Conservation (phyloP, 441 rosid genomes). For the Syzygium malaccense region DNA sequence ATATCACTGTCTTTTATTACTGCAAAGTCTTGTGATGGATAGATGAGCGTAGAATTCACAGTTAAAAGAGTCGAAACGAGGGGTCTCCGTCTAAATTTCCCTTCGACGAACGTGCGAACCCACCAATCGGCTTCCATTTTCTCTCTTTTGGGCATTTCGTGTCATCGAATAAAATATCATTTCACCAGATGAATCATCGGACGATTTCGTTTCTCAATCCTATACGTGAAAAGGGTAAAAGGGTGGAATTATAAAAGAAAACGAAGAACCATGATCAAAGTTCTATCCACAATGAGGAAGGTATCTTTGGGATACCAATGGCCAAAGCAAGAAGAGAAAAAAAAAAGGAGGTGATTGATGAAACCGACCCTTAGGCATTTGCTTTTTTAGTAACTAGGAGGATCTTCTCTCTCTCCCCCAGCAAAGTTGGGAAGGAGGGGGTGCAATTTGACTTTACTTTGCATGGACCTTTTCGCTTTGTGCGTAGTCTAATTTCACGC, state of each 20-base stretch:
- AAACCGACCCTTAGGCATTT: not conserved
- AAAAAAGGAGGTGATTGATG: not conserved
- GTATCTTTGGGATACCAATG: not conserved
- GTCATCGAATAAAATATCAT: not conserved
- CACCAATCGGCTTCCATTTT: not conserved
- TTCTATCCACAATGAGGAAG: not conserved
- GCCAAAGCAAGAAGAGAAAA: not conserved
- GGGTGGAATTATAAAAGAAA: too few species aligned
- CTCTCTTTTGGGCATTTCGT: not conserved
- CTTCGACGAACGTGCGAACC: not conserved
- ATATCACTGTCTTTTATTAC: not conserved
- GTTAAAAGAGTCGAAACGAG: fast-evolving
- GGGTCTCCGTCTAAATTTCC: not conserved
- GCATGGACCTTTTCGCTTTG: not conserved
- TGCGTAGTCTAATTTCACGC: not conserved
- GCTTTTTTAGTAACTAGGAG: not conserved
- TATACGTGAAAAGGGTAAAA: not conserved
- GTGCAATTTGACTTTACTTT: not conserved
- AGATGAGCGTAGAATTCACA: not conserved
- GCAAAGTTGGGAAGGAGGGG: not conserved
- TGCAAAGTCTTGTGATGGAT: fast-evolving
- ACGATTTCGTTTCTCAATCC: not conserved
- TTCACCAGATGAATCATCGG: not conserved
- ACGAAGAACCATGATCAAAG: not conserved
- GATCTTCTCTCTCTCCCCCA: not conserved